Percentiles rank a stretch among this genome's conserved stretches.
phyloP scores from a whole-genome alignment of 805 yeast genomes.

The Tetrapisispora fleetii region DNA sequence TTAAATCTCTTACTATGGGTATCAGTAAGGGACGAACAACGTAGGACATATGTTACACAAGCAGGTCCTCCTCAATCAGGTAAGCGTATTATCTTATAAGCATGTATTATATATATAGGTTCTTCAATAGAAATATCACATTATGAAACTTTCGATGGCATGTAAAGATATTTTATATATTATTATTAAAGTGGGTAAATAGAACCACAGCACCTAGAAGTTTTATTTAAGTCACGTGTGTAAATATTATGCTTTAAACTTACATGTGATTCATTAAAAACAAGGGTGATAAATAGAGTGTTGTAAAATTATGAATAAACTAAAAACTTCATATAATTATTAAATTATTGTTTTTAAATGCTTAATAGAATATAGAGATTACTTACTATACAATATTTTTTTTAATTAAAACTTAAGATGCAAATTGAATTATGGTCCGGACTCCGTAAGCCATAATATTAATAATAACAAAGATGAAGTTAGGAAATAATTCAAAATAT shows the following conservation, averaged over 20 bases:
- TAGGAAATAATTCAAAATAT: background rate
- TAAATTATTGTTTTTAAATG: background rate
- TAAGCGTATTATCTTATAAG: constrained; percentile 5
- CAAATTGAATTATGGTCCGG: background rate
- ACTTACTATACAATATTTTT: background rate
- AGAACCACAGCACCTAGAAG: too few relatives aligned
- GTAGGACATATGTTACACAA: constrained; percentile 8
- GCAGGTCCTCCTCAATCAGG: constrained; percentile 4
- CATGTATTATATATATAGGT: background rate
- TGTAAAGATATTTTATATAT: too few relatives aligned
- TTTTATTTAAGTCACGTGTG: too few relatives aligned
- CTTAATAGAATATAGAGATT: background rate
- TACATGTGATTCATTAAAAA: too few relatives aligned
- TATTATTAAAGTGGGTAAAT: too few relatives aligned
- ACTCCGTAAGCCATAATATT: background rate
- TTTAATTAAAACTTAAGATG: constrained; percentile 2
- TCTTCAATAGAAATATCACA: background rate
- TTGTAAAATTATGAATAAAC: too few relatives aligned
- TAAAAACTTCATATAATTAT: background rate
- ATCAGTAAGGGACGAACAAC: constrained; percentile 12
- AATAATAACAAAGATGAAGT: background rate
- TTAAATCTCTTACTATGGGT: constrained; percentile 34
- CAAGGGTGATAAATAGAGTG: background rate
- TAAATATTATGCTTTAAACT: too few relatives aligned
- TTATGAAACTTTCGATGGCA: background rate